Percentiles rank a stretch among this genome's conserved stretches.
Evolutionary conservation across 2,329 filamentous ascomycete genomes (phyloP).

Genomic region (Cucurbitaria berberidis): DNA sequence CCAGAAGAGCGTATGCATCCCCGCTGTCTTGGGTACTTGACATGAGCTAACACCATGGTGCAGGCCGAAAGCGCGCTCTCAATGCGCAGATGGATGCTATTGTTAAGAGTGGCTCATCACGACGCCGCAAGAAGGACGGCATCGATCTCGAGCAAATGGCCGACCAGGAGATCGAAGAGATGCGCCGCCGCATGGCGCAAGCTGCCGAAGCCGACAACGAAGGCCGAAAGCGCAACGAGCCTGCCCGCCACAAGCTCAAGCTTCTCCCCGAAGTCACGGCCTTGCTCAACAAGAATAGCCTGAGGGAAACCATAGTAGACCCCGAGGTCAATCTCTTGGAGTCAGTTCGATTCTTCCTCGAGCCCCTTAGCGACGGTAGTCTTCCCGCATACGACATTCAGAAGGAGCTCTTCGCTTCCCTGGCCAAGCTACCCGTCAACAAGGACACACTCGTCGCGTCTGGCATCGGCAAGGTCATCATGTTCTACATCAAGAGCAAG

Average conservation of each 20-base stretch:
- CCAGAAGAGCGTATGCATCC: conserved; percentile 75
- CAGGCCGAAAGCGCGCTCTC: conserved; percentile 77
- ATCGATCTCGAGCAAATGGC: conserved; percentile 91
- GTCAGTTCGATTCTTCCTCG: conserved; percentile 95
- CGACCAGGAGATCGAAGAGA: conserved; percentile 85
- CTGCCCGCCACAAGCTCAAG: conserved; percentile 90
- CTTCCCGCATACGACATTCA: conserved; percentile 97
- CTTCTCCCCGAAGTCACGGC: conserved; percentile 89
- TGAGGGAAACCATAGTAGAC: conserved; percentile 84
- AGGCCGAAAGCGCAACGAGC: conserved; percentile 77
- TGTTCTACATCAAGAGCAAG: conserved; percentile 97
- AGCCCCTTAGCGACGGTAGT: conserved; percentile 91
- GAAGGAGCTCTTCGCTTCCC: conserved; percentile 84
- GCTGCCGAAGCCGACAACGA: conserved; percentile 87
- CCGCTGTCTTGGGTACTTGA: neutral
- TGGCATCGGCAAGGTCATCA: conserved; percentile 92
- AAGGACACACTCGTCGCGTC: conserved; percentile 90
- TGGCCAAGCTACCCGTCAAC: conserved; percentile 82
- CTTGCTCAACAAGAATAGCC: conserved; percentile 86
- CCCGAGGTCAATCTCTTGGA: conserved; percentile 95
- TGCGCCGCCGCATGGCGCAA: conserved; percentile 88
- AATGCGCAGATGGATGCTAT: conserved; percentile 88
- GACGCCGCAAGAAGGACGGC: conserved; percentile 80
- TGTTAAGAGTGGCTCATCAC: conserved; percentile 79
- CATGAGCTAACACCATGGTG: conserved; percentile 17